Conservation (phyloP, 2,329 filamentous ascomycete genomes). For the Cercospora berteroae region DNA sequence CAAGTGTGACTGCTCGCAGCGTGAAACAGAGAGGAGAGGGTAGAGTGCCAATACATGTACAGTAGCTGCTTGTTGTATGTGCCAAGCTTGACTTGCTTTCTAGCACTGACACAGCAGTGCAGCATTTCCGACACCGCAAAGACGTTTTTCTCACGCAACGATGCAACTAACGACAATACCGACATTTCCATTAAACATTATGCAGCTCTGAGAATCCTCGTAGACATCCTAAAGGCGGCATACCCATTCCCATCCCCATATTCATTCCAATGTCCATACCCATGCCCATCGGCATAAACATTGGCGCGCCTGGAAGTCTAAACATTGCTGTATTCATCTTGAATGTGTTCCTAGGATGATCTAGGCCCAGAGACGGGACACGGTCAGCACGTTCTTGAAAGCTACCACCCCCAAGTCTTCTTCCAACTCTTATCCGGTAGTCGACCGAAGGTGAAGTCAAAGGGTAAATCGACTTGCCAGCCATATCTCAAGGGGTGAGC, state of each 20-base stretch:
- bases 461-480: background rate
- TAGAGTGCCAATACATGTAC: background rate
- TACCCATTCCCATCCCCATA: background rate
- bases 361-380: background rate
- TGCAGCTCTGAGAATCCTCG: background rate
- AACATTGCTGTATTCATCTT: background rate
- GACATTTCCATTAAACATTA: background rate
- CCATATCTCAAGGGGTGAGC: background rate
- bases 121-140: background rate
- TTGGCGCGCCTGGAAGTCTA: background rate
- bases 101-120: background rate
- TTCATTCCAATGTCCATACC: background rate
- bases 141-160: background rate
- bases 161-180: background rate
- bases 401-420: background rate
- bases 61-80: background rate
- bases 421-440: background rate
- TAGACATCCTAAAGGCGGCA: background rate
- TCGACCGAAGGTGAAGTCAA: background rate
- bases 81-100: background rate
- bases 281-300: background rate
- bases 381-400: background rate
- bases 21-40: background rate
- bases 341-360: background rate
- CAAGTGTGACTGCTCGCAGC: background rate